Evolutionary conservation across 2,329 filamentous ascomycete genomes (phyloP).

Genomic region (Mollisia scopiformis): DNA sequence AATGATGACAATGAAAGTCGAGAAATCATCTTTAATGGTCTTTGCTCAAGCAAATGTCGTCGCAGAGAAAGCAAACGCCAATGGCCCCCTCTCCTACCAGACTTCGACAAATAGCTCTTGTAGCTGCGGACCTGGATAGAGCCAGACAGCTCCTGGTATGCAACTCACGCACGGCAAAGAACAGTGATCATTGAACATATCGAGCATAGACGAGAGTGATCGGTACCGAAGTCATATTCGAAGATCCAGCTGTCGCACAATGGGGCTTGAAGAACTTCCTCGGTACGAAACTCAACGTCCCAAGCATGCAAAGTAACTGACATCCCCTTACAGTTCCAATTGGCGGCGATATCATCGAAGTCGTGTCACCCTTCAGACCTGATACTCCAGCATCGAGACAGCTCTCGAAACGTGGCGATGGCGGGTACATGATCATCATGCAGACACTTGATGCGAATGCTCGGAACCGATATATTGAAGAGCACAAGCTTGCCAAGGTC

Average conservation of each 20-base stretch:
- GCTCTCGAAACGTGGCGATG: conserved; percentile 45
- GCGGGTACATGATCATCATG: conserved; percentile 53
- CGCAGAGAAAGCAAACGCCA: neutral
- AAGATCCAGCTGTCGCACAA: conserved; percentile 25
- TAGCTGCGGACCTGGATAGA: conserved; percentile 19
- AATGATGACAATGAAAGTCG: neutral
- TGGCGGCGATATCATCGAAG: conserved; percentile 47
- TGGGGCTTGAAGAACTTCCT: conserved; percentile 28
- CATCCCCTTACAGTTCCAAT: conserved; percentile 38
- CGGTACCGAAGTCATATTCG: conserved; percentile 22
- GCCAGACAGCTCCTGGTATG: conserved; percentile 21
- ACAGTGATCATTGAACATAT: neutral
- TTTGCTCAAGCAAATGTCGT: neutral
- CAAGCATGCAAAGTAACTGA: neutral
- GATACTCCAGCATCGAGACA: conserved; percentile 45
- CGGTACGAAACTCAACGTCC: conserved; percentile 9
- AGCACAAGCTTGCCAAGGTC: conserved; percentile 38
- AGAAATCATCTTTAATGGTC: neutral
- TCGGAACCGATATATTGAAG: conserved; percentile 42
- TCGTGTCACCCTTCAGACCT: conserved; percentile 41
- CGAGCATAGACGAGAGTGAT: conserved; percentile 19
- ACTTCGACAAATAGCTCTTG: conserved; percentile 27
- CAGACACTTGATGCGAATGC: conserved; percentile 44
- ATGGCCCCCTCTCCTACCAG: conserved; percentile 18
- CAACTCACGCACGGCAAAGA: neutral